Evolutionary conservation across 257 asterid genomes (phyloP).

Genomic region (Perilla frutescens): DNA sequence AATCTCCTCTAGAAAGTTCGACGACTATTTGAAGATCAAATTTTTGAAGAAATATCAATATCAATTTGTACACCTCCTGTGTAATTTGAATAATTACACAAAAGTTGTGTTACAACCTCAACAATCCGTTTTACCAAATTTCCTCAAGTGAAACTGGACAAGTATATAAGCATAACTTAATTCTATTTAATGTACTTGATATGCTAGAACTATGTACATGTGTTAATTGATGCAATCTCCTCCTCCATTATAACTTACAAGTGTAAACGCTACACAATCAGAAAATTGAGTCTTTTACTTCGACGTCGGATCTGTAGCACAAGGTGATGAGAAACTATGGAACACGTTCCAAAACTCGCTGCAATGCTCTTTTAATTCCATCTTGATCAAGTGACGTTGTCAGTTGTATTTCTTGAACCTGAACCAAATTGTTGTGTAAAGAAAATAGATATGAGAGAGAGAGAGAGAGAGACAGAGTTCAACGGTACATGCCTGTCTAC

Average conservation of each 20-base stretch:
- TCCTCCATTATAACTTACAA: neutral
- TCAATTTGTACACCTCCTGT: too few relatives aligned
- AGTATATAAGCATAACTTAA: too few relatives aligned
- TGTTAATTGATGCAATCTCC: conserved; percentile 2
- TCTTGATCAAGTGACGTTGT: conserved; percentile 92
- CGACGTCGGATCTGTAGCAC: neutral
- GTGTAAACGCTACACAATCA: neutral
- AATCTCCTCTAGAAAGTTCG: too few relatives aligned
- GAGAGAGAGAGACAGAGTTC: neutral
- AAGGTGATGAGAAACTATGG: conserved; percentile 47
- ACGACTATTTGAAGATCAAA: too few relatives aligned
- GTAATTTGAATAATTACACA: too few relatives aligned
- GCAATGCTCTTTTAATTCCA: conserved; percentile 83
- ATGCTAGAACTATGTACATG: conserved; percentile 15
- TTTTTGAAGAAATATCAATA: too few relatives aligned
- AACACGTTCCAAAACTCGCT: conserved; percentile 83
- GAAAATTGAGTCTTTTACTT: neutral
- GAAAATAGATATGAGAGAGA: neutral
- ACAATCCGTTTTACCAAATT: too few relatives aligned
- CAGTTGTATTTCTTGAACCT: conserved; percentile 96
- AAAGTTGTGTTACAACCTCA: too few relatives aligned
- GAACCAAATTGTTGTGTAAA: conserved; percentile 27
- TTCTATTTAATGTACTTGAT: neutral
- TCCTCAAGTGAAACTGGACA: too few relatives aligned
- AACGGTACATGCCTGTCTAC: conserved; percentile 70